These are phyloP conservation scores for Alternaria novae-zelandiae DNA, from an alignment of 2,329 filamentous ascomycete species.

Conservation along the genomic window DNA sequence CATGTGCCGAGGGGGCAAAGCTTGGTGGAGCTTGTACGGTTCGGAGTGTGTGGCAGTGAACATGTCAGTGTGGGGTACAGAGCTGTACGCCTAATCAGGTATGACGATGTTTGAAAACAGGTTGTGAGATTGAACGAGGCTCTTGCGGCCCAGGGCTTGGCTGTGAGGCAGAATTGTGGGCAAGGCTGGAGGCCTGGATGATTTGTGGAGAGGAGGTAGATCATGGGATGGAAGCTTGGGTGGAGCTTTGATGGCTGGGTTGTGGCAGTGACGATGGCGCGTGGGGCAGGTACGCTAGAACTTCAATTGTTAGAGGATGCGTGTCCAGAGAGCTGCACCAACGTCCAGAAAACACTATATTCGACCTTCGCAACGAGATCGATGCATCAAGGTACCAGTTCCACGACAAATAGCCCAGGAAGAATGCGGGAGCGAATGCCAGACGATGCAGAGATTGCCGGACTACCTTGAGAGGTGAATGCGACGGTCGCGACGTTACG, in stretches of 20 bases:
- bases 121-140: not conserved
- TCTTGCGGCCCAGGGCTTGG: not conserved
- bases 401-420: rapidly evolving
- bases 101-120: not conserved
- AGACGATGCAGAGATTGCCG: not conserved
- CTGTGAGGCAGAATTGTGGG: not conserved
- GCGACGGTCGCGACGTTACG: not conserved
- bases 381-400: not conserved
- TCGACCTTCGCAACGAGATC: not conserved
- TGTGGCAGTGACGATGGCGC: not conserved
- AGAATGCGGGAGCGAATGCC: not conserved
- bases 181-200: not conserved
- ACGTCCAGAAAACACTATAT: not conserved
- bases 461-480: not conserved
- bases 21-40: not conserved
- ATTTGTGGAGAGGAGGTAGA: not conserved
- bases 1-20: not conserved
- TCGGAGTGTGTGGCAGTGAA: not conserved
- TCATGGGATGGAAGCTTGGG: not conserved
- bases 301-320: not conserved
- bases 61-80: not conserved
- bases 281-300: not conserved
- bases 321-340: not conserved
- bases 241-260: not conserved
- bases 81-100: not conserved